A percentile compares a stretch with the other conserved stretches of the same genome.
Evolutionary conservation across 495 filamentous ascomycete genomes (phyloP).

Genomic region (Lentithecium fluviatile): DNA sequence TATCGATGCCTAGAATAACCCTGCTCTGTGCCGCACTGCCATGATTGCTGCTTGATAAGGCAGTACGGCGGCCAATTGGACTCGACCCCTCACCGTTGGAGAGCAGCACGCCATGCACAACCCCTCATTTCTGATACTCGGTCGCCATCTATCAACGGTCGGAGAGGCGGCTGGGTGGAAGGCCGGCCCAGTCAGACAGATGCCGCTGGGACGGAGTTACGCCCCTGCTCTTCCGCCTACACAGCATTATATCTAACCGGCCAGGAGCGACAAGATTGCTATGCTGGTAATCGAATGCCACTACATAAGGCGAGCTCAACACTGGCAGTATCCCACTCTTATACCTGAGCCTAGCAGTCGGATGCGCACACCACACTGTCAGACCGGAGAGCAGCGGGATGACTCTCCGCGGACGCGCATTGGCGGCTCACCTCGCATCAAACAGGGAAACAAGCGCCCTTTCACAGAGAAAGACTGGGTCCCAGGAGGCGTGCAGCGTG

Average conservation of each 20-base stretch:
- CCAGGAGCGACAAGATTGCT: not conserved
- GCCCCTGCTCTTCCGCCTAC: not conserved
- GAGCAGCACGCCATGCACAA: constrained; percentile 11
- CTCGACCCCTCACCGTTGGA: not conserved
- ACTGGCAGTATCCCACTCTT: no score
- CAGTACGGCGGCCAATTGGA: constrained; percentile 7
- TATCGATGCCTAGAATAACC: not conserved
- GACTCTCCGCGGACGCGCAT: no score
- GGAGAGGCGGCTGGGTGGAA: not conserved
- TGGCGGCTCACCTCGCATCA: no score
- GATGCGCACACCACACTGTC: no score
- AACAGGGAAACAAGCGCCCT: no score
- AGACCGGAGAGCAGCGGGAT: no score
- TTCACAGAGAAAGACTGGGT: no score
- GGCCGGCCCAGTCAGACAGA: not conserved
- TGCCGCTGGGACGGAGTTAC: not conserved
- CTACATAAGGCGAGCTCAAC: no score
- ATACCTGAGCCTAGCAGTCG: no score
- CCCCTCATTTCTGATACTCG: constrained; percentile 8
- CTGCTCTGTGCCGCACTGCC: not conserved
- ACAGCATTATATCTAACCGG: not conserved
- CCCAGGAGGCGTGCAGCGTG: no score
- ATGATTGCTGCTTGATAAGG: constrained; percentile 5
- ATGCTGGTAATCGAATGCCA: no score
- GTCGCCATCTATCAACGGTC: constrained; percentile 1